Base-by-base conservation (phyloP, 108 stramenopile genomes). In the Conticribra weissflogii region DNA sequence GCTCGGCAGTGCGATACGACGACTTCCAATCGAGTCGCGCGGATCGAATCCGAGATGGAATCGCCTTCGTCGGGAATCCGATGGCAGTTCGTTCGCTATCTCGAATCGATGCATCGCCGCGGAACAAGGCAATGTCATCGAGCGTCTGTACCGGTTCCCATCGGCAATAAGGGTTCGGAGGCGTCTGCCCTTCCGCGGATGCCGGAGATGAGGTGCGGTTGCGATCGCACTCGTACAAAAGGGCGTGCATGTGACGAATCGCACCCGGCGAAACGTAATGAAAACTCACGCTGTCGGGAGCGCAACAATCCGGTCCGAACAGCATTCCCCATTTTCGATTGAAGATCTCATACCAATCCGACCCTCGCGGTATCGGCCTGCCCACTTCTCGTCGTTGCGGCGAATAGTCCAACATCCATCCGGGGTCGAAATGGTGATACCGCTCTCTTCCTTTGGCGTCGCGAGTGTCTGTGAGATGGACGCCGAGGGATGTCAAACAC, bases 281-380 rank as follows among this genome's bases (percentile, higher is more conserved):
- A 76, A 96, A 97, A 25, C 90, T 91, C 7, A 97, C 87, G 34
- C 90, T 90, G 61, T 89, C 89, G 1, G 90, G 85, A 17, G 92
- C 91, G 82, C 93, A 97, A 60, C 93, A 96, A 49, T 89, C 86
- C 57, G 77, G 55, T 5, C 84, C 90, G 9, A 66, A 61, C 47
- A 84, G 71, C 27, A 87, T 49, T 22, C 79, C 87, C 89, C 87
- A 95, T 78, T 88, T 86, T 49, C 69, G 63, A 59, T 86, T 86
- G 65, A 86, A 89, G 18, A 77, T 72, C 49, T 74, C 72, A 49
- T 89, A 90, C 88, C 91, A 91, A 70, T 88, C 86, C 55, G 59
- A 17, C 61, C 36, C 58, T 52, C 49, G 57, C 27, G 53, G 33
- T n/a, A n/a, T n/a, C 9, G 55, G 36, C n/a, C 55, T 41, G 8